A percentile compares a stretch with the other conserved stretches of the same genome.
Conservation (phyloP, 148 eudicot species). For the Vaccinium macrocarpon region DNA sequence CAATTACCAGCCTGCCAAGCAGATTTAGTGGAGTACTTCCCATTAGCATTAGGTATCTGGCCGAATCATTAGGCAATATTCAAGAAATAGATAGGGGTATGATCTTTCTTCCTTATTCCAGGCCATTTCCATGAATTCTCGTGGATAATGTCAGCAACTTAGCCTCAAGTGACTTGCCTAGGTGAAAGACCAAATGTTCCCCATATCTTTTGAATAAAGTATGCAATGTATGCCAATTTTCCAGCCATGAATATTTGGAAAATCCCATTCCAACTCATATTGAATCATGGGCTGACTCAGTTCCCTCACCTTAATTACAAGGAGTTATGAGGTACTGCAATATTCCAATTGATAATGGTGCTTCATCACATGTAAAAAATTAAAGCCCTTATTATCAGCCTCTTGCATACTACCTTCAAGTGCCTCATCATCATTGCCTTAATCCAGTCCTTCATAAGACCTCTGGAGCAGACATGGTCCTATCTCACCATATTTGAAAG, state of each 20-base stretch:
- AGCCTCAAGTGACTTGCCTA: neutral
- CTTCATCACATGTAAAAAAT: neutral
- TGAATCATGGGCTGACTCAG: neutral
- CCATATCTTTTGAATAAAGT: neutral
- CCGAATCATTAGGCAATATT: neutral
- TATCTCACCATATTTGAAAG: neutral
- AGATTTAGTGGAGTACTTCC: neutral
- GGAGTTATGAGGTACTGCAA: neutral
- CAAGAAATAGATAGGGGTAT: neutral
- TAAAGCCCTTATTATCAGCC: neutral
- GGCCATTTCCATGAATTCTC: neutral
- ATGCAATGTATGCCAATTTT: neutral
- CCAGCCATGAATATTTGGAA: neutral
- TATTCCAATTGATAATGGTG: neutral
- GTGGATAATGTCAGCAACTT: neutral
- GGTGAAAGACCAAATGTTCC: neutral
- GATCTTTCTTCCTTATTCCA: neutral
- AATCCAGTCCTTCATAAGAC: neutral
- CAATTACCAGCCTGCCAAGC: neutral
- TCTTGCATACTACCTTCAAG: neutral
- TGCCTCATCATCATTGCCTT: neutral
- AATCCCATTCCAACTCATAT: neutral
- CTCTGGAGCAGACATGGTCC: neutral
- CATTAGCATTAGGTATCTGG: neutral
- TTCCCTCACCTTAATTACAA: neutral